Evolutionary conservation across 345 rosid genomes (phyloP), one percentile per base, ranked within the genome.

Genomic region (Psidium guajava): DNA sequence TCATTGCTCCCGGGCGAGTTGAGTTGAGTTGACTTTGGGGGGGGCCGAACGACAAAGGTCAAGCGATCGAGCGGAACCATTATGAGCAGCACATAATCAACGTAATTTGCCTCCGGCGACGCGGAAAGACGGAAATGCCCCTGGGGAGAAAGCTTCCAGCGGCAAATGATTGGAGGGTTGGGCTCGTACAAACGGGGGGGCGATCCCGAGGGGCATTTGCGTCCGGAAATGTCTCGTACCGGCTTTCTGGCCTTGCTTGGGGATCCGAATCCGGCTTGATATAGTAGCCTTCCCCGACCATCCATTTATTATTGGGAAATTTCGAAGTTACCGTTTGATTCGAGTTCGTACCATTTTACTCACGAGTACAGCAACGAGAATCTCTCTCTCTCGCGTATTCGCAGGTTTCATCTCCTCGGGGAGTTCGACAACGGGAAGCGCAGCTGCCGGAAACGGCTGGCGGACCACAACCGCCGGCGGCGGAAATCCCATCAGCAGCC

Each of bases 351-450:
- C 69, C 69, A 28, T 15, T 15, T 32, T 58, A 28, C 69, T 58
- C 5, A 58, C 69, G 69, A 59, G 36, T 28, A 28, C 22, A 54
- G 42, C 75, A 40, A 64, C 75, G 75, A 64, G 75, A 32, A 64
- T 50, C 16, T 64, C 75, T 36, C 11, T 6, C 10, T 52, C 21
- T 40, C 13, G 32, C 28, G 13, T 52, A n/a, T 11, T 11, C 25
- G 20, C 94, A 97, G 99, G 88, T 97, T 97, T 85, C 99, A 97
- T 90, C 87, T 95, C 83, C 98, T 97, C 47, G 89, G 95, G 56
- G 98, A 96, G 87, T 97, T 97, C 86, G 99, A 97, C 87, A 97
- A 97, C 74, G 99, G 99, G 32, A 97, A 97, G 89, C 96, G 99
- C 54, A 97, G 99, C 91, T 97, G 99, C 91, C 90, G 99, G 83